A percentile compares a stretch with the other conserved stretches of the same genome.
Evolutionary conservation across 169 alveolate species (phyloP).

Genomic region (Cryptosporidium tyzzeri): DNA sequence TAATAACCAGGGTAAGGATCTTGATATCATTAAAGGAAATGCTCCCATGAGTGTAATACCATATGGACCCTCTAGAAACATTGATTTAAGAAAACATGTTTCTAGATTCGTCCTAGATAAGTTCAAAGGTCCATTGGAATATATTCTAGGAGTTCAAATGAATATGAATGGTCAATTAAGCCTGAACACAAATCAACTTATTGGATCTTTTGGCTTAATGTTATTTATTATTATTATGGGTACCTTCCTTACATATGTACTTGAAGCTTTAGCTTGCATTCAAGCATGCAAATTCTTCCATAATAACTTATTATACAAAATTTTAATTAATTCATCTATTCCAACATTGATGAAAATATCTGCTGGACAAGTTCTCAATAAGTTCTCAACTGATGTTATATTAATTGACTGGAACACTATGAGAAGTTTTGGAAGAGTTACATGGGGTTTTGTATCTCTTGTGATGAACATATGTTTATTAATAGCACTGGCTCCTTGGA

Average conservation of each 20-base stretch:
- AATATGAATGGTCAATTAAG: neutral
- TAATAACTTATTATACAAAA: constrained; percentile 26
- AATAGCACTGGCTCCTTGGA: constrained; percentile 72
- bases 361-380: constrained; percentile 59
- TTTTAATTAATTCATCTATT: constrained; percentile 31
- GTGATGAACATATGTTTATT: constrained; percentile 22
- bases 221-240: constrained; percentile 34
- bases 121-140: constrained; percentile 23
- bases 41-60: constrained; percentile 59
- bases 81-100: constrained; percentile 54
- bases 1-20: constrained; percentile 5
- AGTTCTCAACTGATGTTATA: constrained; percentile 52
- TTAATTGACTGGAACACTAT: constrained; percentile 60
- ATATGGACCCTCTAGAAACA: constrained; percentile 62
- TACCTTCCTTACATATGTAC: constrained; percentile 14
- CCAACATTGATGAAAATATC: constrained; percentile 60
- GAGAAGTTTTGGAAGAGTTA: constrained; percentile 71
- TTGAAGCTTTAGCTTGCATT: constrained; percentile 60
- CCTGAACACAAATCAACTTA: constrained; percentile 10
- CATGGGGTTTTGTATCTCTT: constrained; percentile 55
- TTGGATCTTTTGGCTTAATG: constrained; percentile 36
- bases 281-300: constrained; percentile 64
- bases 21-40: constrained; percentile 18
- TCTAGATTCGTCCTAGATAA: constrained; percentile 40
- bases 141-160: constrained; percentile 19